These are phyloP conservation scores for Talaromyces proteolyticus DNA, from an alignment of 495 filamentous ascomycete species.

Conservation along the genomic window DNA sequence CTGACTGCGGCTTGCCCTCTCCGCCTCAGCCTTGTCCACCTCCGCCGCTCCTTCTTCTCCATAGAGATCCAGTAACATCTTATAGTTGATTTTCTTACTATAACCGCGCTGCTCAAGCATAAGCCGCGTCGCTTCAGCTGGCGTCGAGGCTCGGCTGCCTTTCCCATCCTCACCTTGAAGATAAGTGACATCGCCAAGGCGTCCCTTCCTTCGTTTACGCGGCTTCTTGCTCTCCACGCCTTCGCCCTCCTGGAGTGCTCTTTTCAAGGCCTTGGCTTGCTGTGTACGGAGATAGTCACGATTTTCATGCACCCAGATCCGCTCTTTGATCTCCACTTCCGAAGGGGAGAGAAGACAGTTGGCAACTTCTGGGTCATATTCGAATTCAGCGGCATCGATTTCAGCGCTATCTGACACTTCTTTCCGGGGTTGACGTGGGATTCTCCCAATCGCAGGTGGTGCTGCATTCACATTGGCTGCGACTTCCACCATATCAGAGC, in stretches of 20 bases:
- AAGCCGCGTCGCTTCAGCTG: slow-evolving; percentile 67
- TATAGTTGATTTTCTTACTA: slow-evolving; percentile 82
- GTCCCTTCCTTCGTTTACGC: slow-evolving; percentile 39
- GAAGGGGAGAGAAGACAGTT: slow-evolving; percentile 64
- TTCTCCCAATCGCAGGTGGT: not conserved
- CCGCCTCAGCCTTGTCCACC: slow-evolving; percentile 19
- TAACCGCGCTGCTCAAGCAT: slow-evolving; percentile 68
- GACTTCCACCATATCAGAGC: slow-evolving; percentile 32
- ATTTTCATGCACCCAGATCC: slow-evolving; percentile 91
- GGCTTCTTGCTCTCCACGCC: slow-evolving; percentile 39
- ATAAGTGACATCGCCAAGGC: slow-evolving; percentile 45
- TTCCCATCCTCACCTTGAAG: slow-evolving; percentile 36
- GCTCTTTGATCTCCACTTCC: slow-evolving; percentile 74
- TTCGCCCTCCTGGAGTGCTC: slow-evolving; percentile 49
- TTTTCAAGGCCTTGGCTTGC: slow-evolving; percentile 68
- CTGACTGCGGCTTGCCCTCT: slow-evolving; percentile 20
- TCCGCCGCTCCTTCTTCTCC: slow-evolving; percentile 26
- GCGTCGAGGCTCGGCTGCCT: slow-evolving; percentile 37
- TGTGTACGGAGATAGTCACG: slow-evolving; percentile 80
- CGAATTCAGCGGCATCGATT: slow-evolving; percentile 72
- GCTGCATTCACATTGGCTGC: slow-evolving; percentile 6
- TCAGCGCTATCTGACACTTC: slow-evolving; percentile 40
- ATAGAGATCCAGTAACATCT: slow-evolving; percentile 48
- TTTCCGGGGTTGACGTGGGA: too few relatives aligned
- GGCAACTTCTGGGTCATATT: slow-evolving; percentile 68